A percentile compares a stretch with the other conserved stretches of the same genome.
These are phyloP conservation scores for Fallopia convolvulus DNA, from an alignment of 148 eudicot genomes.

Conservation along the genomic window DNA sequence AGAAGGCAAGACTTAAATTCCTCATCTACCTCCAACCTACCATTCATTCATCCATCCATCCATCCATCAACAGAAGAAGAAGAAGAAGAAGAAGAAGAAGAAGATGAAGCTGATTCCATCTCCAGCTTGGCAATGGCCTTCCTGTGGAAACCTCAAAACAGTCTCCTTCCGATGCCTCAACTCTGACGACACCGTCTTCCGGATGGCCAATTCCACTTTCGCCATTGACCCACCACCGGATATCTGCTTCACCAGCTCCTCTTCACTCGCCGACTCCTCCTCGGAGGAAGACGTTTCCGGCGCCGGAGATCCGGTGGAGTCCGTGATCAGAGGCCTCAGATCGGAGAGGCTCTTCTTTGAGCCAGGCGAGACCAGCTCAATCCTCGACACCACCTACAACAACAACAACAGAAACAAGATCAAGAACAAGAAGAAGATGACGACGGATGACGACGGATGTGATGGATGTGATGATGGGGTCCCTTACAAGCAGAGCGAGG, in stretches of 20 bases:
- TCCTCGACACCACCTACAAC: slow-evolving; percentile 14
- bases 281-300: slow-evolving; percentile 13
- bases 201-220: slow-evolving; percentile 26
- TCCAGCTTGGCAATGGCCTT: slow-evolving; percentile 45
- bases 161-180: slow-evolving; percentile 36
- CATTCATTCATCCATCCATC: background rate
- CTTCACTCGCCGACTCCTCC: background rate
- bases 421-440: background rate
- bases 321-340: slow-evolving; percentile 40
- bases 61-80: background rate
- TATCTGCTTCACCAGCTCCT: slow-evolving; percentile 32
- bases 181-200: slow-evolving; percentile 19
- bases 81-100: slow-evolving; percentile 7
- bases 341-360: slow-evolving; percentile 70
- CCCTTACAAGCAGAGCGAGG: slow-evolving; percentile 39
- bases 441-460: too few relatives aligned
- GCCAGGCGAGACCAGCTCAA: slow-evolving; percentile 35
- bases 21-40: background rate
- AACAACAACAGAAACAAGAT: background rate
- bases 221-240: slow-evolving; percentile 19
- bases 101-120: slow-evolving; percentile 54
- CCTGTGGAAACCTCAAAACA: slow-evolving; percentile 37
- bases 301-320: slow-evolving; percentile 31
- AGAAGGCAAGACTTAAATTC: background rate
- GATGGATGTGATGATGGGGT: background rate